A percentile compares a stretch with the other conserved stretches of the same genome.
Conservation (phyloP, 75 land plant genomes). For the Selaginella tamariscina region DNA sequence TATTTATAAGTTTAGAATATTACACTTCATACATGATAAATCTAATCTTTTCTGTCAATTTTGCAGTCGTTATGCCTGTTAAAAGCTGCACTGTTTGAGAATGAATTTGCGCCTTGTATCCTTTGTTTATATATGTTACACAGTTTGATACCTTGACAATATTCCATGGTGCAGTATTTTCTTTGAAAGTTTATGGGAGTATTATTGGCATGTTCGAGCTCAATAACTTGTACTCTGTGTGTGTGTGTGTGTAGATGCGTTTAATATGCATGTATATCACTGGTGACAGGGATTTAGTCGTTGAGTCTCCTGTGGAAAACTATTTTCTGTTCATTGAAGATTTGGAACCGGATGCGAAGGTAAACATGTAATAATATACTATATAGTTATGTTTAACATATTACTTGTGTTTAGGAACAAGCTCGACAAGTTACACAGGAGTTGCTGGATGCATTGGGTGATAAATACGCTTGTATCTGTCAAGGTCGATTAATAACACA, state of each 20-base stretch:
- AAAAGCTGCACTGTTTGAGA: conserved; percentile 73
- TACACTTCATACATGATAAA: no score
- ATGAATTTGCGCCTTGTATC: conserved; percentile 85
- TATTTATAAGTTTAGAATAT: no score
- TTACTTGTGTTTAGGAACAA: conserved; percentile 49
- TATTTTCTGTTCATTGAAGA: conserved; percentile 80
- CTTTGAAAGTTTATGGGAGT: conserved; percentile 81
- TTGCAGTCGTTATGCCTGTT: conserved; percentile 75
- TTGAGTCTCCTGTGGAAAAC: conserved; percentile 94
- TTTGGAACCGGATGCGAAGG: conserved; percentile 60
- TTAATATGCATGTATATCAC: background rate
- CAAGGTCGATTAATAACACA: conserved; percentile 35
- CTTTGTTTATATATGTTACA: conserved; percentile 14
- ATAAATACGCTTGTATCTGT: conserved; percentile 66
- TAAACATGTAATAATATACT: conserved; percentile 11
- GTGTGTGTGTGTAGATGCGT: background rate
- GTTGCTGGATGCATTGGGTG: conserved; percentile 71
- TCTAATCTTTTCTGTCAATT: background rate
- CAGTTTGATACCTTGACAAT: conserved; percentile 1
- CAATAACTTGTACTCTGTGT: conserved; percentile 78
- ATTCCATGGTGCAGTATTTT: conserved; percentile 43
- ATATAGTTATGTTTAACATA: no score
- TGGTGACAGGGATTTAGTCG: conserved; percentile 66
- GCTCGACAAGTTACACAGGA: conserved; percentile 49
- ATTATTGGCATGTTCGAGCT: conserved; percentile 99